Conservation (phyloP, 2,329 filamentous ascomycete genomes). For the Colletotrichum zoysiae region DNA sequence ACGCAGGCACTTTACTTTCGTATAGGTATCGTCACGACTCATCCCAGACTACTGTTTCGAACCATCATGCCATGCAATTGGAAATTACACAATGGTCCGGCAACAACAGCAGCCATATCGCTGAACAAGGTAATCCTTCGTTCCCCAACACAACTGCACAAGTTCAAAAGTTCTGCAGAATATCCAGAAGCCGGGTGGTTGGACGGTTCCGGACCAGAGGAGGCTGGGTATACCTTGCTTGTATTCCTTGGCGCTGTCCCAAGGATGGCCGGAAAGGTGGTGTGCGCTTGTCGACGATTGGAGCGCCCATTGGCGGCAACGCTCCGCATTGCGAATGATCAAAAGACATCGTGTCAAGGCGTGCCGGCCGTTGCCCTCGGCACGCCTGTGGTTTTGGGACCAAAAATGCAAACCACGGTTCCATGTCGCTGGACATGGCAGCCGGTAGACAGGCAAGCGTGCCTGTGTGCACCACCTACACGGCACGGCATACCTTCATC, state of each 20-base stretch:
- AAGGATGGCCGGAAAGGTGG: conserved; percentile 9
- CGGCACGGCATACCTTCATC: neutral
- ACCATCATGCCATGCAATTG: conserved; percentile 31
- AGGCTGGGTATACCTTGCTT: conserved; percentile 31
- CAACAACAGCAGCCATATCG: neutral
- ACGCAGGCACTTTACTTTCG: conserved; percentile 14
- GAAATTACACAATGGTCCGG: conserved; percentile 31
- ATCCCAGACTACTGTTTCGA: conserved; percentile 36
- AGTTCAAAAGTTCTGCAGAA: conserved; percentile 35
- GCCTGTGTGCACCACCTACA: neutral
- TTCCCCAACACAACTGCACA: conserved; percentile 10
- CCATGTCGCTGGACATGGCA: conserved; percentile 33
- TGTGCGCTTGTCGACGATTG: conserved; percentile 7
- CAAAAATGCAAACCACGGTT: conserved; percentile 28
- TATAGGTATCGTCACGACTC: conserved; percentile 10
- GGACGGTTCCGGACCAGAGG: conserved; percentile 17
- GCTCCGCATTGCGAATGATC: conserved; percentile 15
- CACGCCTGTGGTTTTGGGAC: conserved; percentile 5
- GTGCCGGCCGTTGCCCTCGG: conserved; percentile 20
- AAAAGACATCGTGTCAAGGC: conserved; percentile 23
- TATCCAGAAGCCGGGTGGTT: conserved; percentile 20
- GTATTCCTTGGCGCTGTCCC: conserved; percentile 25
- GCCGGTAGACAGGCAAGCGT: conserved; percentile 9
- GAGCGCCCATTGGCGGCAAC: conserved; percentile 5
- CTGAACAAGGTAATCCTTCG: conserved; percentile 22